Base-by-base conservation (phyloP, 176 grass and related monocot species). In the Guadua angustifolia region DNA sequence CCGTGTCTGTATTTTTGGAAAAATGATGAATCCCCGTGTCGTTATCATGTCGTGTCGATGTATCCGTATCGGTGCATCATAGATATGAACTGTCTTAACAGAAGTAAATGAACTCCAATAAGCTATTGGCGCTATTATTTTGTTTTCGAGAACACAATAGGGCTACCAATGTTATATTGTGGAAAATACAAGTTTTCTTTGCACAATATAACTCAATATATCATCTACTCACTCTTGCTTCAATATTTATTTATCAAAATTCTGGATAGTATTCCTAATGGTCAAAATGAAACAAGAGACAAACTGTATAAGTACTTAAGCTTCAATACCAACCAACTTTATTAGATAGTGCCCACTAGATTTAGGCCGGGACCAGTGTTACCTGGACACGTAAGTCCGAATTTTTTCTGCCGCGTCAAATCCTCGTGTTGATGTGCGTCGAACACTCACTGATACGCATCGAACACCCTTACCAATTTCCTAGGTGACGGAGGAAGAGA, bases 191-290 rank as follows among this genome's bases (percentile, higher is more conserved):
- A 55, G 25, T 55, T 13, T 65, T 67, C 12, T 69, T 22, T 65
- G 2, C 9, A 65, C n/a, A 49, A 49, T 80, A 45, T 29, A 64
- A 45, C 24, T 58, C 42, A 13, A 18, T 33, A 79, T 47, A 64
- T 21, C 26, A 51, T 39, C 18, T 16, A 80, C 8, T 6, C 6
- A 55, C 78, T 56, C 49, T 77, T 62, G 33, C 56, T 35, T 88
- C 22, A n/a, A 82, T 76, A 38, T 81, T 8, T 55, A 24, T 71
- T 40, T 17, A 24, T 32, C 5, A 15, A 75, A 52, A 68, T 16
- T 82, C 19, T 72, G 18, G 46, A 87, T 75, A 26, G 46, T 17
- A 53, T 15, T 36, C 64, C 49, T 26, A 87, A 12, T 47, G 8
- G 15, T 36, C 42, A 79, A 71, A 51, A 60, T 75, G 38, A 45